Evolutionary conservation across 75 land plant species (phyloP).

Genomic region (Sequoia sempervirens): DNA sequence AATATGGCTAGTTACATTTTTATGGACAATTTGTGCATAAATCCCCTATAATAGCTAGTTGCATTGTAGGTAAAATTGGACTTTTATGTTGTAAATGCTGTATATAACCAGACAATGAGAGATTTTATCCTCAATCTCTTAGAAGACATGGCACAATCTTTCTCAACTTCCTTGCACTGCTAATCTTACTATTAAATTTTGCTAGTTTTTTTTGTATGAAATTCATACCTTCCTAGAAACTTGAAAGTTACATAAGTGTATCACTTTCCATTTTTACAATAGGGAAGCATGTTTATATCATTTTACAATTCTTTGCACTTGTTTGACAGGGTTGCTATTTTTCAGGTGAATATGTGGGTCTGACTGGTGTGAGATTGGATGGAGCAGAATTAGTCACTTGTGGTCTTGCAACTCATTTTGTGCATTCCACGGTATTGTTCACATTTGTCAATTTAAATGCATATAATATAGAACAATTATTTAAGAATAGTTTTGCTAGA

Average conservation of each 20-base stretch:
- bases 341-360: constrained; percentile 92
- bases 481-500: background rate
- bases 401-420: constrained; percentile 97
- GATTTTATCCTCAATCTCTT: background rate
- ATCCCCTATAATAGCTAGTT: background rate
- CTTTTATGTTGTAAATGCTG: background rate
- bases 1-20: background rate
- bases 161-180: background rate
- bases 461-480: background rate
- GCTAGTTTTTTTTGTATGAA: background rate
- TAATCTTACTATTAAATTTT: background rate
- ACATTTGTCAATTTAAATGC: background rate
- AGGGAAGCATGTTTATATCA: background rate
- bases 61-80: background rate
- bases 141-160: background rate
- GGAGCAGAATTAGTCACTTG: constrained; percentile 93
- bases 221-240: no score
- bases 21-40: background rate
- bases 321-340: background rate
- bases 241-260: background rate
- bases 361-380: constrained; percentile 89
- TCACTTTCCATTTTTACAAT: background rate
- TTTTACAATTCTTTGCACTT: background rate
- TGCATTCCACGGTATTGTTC: constrained; percentile 60
- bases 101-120: background rate